Percentiles rank a stretch among this genome's conserved stretches.
Conservation (phyloP, 1,139 yeast species). For the Protomyces lactucae-debilis region DNA sequence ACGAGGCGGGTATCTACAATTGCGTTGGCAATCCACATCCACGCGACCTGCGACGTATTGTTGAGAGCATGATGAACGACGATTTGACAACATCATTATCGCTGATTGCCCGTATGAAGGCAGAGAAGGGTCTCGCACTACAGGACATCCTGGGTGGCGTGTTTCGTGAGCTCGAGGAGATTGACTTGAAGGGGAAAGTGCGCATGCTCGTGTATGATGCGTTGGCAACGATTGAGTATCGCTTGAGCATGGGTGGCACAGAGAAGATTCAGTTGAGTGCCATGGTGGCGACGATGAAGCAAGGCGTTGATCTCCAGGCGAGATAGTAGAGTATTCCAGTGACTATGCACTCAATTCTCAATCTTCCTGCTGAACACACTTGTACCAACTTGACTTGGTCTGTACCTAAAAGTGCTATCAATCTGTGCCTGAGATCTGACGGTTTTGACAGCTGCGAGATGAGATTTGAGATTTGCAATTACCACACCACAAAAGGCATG, state of each 20-base stretch:
- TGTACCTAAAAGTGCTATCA: too few species aligned
- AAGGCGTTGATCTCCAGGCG: constrained; percentile 44
- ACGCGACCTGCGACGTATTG: constrained; percentile 65
- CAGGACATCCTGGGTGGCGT: constrained; percentile 78
- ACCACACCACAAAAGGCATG: too few species aligned
- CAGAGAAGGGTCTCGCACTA: constrained; percentile 76
- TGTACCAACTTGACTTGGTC: too few species aligned
- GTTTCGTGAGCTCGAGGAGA: constrained; percentile 59
- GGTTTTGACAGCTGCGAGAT: too few species aligned
- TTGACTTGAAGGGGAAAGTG: constrained; percentile 42
- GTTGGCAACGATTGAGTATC: constrained; percentile 58
- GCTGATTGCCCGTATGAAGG: constrained; percentile 45
- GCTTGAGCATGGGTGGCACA: constrained; percentile 86
- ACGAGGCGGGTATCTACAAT: constrained; percentile 74
- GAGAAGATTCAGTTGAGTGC: constrained; percentile 89
- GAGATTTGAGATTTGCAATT: too few species aligned
- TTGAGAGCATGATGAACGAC: constrained; percentile 72
- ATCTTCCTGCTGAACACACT: too few species aligned
- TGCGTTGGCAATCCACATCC: constrained; percentile 97
- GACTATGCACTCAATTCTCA: too few species aligned
- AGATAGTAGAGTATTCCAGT: background rate
- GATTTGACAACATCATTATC: constrained; percentile 74
- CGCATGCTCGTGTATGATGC: constrained; percentile 42
- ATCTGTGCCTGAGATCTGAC: too few species aligned
- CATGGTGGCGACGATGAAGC: constrained; percentile 77